Evolutionary conservation across 2,329 filamentous ascomycete species (phyloP).

Genomic region (Fusarium heterosporum): DNA sequence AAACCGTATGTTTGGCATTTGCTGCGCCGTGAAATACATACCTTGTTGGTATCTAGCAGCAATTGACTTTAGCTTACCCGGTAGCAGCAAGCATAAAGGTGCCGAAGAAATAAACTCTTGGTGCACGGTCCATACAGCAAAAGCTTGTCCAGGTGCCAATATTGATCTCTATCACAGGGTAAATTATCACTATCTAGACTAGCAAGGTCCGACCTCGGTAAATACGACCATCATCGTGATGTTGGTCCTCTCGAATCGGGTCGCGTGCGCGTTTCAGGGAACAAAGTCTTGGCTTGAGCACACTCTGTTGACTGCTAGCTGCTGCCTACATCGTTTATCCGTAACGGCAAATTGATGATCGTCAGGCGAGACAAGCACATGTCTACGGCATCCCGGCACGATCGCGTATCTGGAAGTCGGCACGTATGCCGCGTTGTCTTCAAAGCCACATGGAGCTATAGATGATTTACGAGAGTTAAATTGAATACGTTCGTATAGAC

Average conservation of each 20-base stretch:
- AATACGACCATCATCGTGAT: slow-evolving; percentile 15
- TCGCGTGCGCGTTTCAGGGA: slow-evolving; percentile 32
- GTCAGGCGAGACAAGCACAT: slow-evolving; percentile 16
- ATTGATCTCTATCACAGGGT: neutral
- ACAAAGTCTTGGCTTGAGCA: neutral
- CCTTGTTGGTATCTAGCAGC: too few relatives aligned
- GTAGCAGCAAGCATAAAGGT: too few relatives aligned
- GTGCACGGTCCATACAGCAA: neutral
- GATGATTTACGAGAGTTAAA: slow-evolving; percentile 4
- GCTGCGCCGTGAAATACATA: too few relatives aligned
- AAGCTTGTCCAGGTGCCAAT: slow-evolving; percentile 19
- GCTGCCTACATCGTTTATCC: slow-evolving; percentile 5
- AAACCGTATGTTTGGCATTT: too few relatives aligned
- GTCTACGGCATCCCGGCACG: neutral
- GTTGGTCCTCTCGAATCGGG: slow-evolving; percentile 8
- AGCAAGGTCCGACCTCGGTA: slow-evolving; percentile 5
- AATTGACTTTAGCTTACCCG: too few relatives aligned
- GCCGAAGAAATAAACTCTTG: neutral
- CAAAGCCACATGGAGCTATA: neutral
- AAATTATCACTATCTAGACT: neutral
- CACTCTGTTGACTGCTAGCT: neutral
- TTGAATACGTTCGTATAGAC: slow-evolving; percentile 17
- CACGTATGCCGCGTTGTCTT: neutral
- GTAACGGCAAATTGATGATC: slow-evolving; percentile 21
- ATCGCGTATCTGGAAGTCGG: slow-evolving; percentile 16